Evolutionary conservation across 805 yeast species (phyloP), one percentile per base, ranked within the genome.

Genomic region (Barnettozyma californica): DNA sequence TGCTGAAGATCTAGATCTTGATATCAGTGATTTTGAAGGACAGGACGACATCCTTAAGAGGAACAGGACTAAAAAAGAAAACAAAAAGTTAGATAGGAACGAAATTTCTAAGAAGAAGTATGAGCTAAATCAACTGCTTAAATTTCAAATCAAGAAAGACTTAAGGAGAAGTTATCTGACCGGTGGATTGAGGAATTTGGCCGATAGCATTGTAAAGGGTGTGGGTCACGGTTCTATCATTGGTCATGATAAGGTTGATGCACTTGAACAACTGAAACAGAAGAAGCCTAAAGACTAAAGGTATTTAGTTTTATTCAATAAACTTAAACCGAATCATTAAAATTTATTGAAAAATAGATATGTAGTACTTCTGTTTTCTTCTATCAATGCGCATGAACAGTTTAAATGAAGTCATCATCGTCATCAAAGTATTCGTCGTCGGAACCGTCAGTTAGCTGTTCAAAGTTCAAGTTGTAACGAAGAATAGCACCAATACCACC

Each of bases 401-500:
- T 45, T 51, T 49, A 56, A 51, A 56, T 56, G 51, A 56, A 56
- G 34, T 63, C 67, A 48, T 66, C 73, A 44, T 66, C 70, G 62
- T 80, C 85, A 54, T 83, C 86, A 68, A 82, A 90, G 68, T 82
- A 90, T 67, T 83, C 86, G 68, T 88, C 95, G 64, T 91, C 97
- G 55, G 88, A 95, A 51, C 88, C 97, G 46, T 89, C 95, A 46
- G 75, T 86, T 65, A 94, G 79, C 75, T 90, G 97, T 68, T 94
- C 99, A 63, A 94, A 94, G 74, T 94, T 94, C 60, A 94, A 94
- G 71, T 90, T 90, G 73, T 94, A 94, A 74, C 99, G 89, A 68
- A 94, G 75, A 60, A 94, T 68, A 50, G 97, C 97, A 68, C 99
- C 99, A 57, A 94, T 80, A 73, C 99, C 99, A 85, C 99, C 99